Base-by-base conservation (phyloP, 2,329 filamentous ascomycete genomes). In the Alternaria longipes region DNA sequence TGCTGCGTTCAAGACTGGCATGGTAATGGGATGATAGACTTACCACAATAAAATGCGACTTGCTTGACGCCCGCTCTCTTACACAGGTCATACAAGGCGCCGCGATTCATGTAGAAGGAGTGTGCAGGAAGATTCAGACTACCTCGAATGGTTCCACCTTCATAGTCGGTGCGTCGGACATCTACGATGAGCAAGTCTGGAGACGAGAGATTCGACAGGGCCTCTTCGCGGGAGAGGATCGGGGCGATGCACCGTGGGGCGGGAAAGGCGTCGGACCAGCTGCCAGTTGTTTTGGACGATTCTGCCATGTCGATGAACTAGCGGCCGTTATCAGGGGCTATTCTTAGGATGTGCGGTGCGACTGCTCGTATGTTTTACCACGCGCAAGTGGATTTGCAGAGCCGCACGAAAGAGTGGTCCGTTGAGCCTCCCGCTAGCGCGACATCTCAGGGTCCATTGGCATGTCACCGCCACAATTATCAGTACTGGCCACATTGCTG, bases 51-150 rank as follows among this genome's bases (percentile, higher is more conserved):
- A 65, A 84, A 83, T 5, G 82, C 81, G 1, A 84, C 81, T 69
- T 78, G 77, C 56, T 79, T 80, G 16, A 83, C 75, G 38, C 81
- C 81, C 8, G 80, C 78, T 52, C 82, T 75, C 62, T 79, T 81
- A 53, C 79, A 81, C 32, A 84, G 62, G 54, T 81, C 74, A 40
- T 81, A 81, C 54, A 83, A 69, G n/a, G 78, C 78, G 1, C 72
- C 80, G 42, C 78, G 70, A 63, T 83, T 83, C 77, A 78, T 74
- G 69, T 79, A 82, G 71, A 84, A 83, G 41, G 77, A 78, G 51
- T 83, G 81, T 0, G 82, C 82, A n/a, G 82, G 82, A 41, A 84
- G 72, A 60, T 83, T 83, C 32, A 84, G 67, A 64, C 79, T 81
- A n/a, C 81, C 81, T 24, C 76, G 72, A 49, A 83, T 81, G 5